These are phyloP conservation scores for Backusella parvicylindrica DNA, from an alignment of 192 early-diverging fungal species.

Conservation along the genomic window DNA sequence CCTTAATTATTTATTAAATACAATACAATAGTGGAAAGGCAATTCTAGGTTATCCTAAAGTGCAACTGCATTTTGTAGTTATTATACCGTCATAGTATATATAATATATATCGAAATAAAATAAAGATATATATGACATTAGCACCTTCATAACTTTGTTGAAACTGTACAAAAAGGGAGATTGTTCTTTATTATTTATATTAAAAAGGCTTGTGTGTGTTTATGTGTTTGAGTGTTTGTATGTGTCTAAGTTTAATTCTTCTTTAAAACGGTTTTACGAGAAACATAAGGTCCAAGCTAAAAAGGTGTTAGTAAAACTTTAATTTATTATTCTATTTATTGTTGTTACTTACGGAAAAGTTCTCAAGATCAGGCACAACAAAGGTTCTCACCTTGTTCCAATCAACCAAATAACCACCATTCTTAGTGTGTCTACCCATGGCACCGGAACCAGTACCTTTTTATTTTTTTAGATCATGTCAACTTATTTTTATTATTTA, in stretches of 20 bases:
- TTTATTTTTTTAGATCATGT: neutral
- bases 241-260: neutral
- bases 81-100: too few species aligned
- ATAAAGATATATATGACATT: too few species aligned
- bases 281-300: slow-evolving; percentile 24
- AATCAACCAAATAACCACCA: slow-evolving; percentile 59
- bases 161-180: neutral
- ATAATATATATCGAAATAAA: too few species aligned
- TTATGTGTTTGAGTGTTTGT: too few species aligned
- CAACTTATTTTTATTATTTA: neutral
- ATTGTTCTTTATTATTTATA: too few species aligned
- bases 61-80: too few species aligned
- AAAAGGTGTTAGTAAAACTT: too few species aligned
- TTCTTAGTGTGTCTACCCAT: slow-evolving; percentile 62
- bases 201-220: neutral
- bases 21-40: too few species aligned
- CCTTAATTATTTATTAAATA: too few species aligned
- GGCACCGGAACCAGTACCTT: slow-evolving; percentile 58
- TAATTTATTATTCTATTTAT: neutral
- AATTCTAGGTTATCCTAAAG: too few species aligned
- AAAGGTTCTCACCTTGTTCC: slow-evolving; percentile 56
- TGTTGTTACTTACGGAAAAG: slow-evolving; percentile 25
- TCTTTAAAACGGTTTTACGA: slow-evolving; percentile 11
- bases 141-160: neutral
- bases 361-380: slow-evolving; percentile 57